Evolutionary conservation across 139 green algal species (phyloP), one percentile per base, ranked within the genome.

Genomic region (Tetraselmis striata): DNA sequence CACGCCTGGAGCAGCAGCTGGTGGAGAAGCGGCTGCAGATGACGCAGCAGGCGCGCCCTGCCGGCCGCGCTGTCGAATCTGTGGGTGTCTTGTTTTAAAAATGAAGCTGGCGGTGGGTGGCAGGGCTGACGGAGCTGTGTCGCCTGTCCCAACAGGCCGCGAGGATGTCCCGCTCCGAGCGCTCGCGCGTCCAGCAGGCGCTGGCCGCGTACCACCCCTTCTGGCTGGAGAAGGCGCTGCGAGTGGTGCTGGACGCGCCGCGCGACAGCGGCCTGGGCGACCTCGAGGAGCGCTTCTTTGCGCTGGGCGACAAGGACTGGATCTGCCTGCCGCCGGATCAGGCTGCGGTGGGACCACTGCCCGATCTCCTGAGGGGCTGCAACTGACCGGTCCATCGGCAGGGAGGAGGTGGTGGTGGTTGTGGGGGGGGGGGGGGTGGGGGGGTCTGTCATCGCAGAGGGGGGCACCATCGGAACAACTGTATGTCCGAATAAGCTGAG

Each of bases 181-280:
- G 45, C 45, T 67, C 45, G 45, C 45, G 45, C 45, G 18, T 67
- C 45, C 45, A 18, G 11, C 5, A 90, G 1, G 90, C 86, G 29
- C 86, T 98, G 31, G 74, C 90, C 28, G 84, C 77, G 30, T 98
- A 97, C 87, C 87, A 98, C 80, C 91, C 93, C 0, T 93, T 97
- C 80, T 98, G 95, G 95, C 90, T 98, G 85, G 84, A 83, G 11
- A 78, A 93, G 23, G 93, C 86, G 0, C 75, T 94, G 30, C 87
- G 95, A 81, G 87, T 83, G 2, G 77, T 92, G 0, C 27, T 89
- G 23, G 83, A 5, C 18, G 45, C 11, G 45, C 45, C 45, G 45
- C 45, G 45, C 5, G 45, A 18, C 11, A 67, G 18, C 18, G 18
- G 45, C 18, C 45, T 67, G 45, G 45, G 45, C 45, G 45, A 67